Evolutionary conservation across 371 early-diverging fungal species (phyloP), one percentile per base, ranked within the genome.

Genomic region (Cladochytrium tenue): DNA sequence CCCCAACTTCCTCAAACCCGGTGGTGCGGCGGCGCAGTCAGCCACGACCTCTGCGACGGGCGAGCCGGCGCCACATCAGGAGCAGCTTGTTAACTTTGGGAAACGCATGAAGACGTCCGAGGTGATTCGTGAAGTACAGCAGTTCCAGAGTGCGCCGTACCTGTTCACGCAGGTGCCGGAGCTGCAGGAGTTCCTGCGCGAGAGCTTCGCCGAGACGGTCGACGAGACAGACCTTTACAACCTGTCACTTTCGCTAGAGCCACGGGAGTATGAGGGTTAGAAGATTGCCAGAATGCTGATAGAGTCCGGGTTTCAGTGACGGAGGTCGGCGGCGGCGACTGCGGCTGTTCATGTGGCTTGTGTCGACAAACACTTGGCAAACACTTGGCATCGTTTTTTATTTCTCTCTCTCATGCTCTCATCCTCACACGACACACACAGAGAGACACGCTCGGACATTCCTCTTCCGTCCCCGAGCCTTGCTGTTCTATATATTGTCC

Each of bases 51-150:
- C 28, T 20, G 33, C 50, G 17, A 32, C 31, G 7, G 32, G 25
- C 3, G 51, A 4, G 23, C 10, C 25, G 10, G 51, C 25, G 3
- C 43, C 43, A 43, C 43, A 7, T 7, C 43, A 7, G 27, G n/a
- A 26, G 13, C 23, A 64, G n/a, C 81, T 92, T 34, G 93, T 97
- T 81, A 97, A 97, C 77, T 96, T 95, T 81, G 88, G 85, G 63
- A 96, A 96, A 78, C 90, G 91, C 56, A 84, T 87, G 68, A 92
- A 91, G 75, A 89, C 92, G 0, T 93, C 94, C 0, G 91, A 93
- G 61, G 89, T 93, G 31, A 89, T 97, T 75, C 88, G 92, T n/a
- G 94, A 95, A 55, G 88, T 95, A 64, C 93, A 93, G 71, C 93
- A 93, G 70, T 95, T 91, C 80, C 96, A 95, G 75, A 88, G 88